Evolutionary conservation across 768 basidiomycete species (phyloP).

Genomic region (Polyporus arcularius): DNA sequence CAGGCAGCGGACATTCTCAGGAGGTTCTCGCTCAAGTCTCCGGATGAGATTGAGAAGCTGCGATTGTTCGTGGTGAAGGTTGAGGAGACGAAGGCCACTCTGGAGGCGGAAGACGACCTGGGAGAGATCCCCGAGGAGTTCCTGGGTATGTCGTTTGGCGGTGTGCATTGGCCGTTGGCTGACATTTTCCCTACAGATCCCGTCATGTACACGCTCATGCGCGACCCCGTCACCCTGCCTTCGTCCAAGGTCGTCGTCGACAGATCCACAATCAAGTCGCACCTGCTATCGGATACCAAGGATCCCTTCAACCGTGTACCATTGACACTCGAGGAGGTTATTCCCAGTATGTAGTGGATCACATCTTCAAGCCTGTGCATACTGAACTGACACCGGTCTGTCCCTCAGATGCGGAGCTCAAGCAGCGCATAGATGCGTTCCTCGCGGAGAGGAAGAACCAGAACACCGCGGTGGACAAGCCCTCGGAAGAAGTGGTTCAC

Average conservation of each 20-base stretch:
- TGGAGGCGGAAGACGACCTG: slow-evolving; percentile 89
- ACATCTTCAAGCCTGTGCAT: not conserved
- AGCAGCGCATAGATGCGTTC: slow-evolving; percentile 48
- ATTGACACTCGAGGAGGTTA: slow-evolving; percentile 74
- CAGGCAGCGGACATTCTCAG: slow-evolving; percentile 68
- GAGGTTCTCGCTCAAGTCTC: slow-evolving; percentile 67
- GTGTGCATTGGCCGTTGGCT: slow-evolving; percentile 4
- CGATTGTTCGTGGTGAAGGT: slow-evolving; percentile 75
- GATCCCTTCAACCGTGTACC: slow-evolving; percentile 97
- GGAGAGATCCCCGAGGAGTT: slow-evolving; percentile 96
- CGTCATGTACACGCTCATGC: slow-evolving; percentile 91
- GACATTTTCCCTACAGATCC: slow-evolving; percentile 56
- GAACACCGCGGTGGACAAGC: slow-evolving; percentile 32
- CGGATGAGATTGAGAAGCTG: slow-evolving; percentile 72
- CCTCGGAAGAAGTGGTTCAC: slow-evolving; percentile 31
- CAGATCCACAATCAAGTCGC: slow-evolving; percentile 91
- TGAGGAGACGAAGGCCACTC: slow-evolving; percentile 74
- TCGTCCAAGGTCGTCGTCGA: slow-evolving; percentile 80
- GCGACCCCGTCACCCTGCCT: slow-evolving; percentile 90
- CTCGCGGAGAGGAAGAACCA: slow-evolving; percentile 38
- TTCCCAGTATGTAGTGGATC: slow-evolving; percentile 55
- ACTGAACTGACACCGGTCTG: not conserved
- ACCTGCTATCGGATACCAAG: slow-evolving; percentile 84
- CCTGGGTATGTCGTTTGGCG: slow-evolving; percentile 58
- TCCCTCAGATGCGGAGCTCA: slow-evolving; percentile 44